phyloP scores from a whole-genome alignment of 2,329 filamentous ascomycete genomes.

The Fusarium subglutinans region DNA sequence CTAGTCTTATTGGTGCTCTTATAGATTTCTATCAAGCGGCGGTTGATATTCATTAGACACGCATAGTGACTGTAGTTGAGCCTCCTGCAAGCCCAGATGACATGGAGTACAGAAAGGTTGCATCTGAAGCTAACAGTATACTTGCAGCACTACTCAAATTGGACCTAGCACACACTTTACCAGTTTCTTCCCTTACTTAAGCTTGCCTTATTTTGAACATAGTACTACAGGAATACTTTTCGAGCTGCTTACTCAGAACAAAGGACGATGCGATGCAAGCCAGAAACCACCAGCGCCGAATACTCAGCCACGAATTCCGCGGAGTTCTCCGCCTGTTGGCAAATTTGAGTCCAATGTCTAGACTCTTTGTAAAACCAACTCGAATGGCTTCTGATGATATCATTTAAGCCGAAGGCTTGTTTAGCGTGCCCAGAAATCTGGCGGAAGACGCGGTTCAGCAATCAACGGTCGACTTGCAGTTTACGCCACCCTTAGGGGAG shows the following conservation, averaged over 20 bases:
- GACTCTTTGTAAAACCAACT: no score
- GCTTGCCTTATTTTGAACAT: rapidly evolving
- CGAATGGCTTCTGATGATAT: background rate
- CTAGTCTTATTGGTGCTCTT: no score
- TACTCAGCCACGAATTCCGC: no score
- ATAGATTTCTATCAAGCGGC: rapidly evolving
- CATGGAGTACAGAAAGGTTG: background rate
- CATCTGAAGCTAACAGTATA: background rate
- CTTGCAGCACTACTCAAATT: background rate
- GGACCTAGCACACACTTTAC: rapidly evolving
- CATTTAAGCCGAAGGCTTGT: background rate
- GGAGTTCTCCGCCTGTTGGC: background rate
- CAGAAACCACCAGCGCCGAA: no score
- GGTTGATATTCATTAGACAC: no score
- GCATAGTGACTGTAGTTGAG: background rate
- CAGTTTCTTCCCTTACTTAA: rapidly evolving
- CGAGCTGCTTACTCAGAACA: background rate
- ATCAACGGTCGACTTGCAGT: background rate
- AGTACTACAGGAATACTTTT: rapidly evolving
- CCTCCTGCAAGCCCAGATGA: background rate
- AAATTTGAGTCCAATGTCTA: no score
- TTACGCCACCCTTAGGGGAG: background rate
- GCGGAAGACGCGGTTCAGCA: background rate
- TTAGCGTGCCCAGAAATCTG: background rate
- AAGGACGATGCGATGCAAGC: no score